Conservation (phyloP, 192 early-diverging fungal genomes). For the Thamnidium elegans region DNA sequence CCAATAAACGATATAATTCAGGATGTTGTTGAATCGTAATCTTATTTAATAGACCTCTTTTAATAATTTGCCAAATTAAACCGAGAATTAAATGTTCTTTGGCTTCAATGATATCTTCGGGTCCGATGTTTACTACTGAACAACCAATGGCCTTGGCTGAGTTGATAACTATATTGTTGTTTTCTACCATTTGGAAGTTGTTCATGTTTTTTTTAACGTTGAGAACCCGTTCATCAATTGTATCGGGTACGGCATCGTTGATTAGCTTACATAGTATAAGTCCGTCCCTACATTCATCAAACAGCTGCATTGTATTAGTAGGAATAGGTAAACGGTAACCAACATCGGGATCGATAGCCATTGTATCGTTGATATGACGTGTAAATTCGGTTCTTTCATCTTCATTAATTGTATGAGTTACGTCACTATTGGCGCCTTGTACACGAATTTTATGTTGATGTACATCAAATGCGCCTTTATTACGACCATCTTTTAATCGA, state of each 20-base stretch:
- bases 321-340: conserved; percentile 90
- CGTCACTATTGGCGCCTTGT: conserved; percentile 79
- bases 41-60: conserved; percentile 92
- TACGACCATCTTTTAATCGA: conserved; percentile 48
- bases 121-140: conserved; percentile 97
- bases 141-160: conserved; percentile 99
- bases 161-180: conserved; percentile 99
- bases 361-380: conserved; percentile 86
- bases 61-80: conserved; percentile 99
- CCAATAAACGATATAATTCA: conserved; percentile 92
- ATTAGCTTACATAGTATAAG: conserved; percentile 96
- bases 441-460: conserved; percentile 84
- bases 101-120: conserved; percentile 94
- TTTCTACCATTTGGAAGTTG: conserved; percentile 97
- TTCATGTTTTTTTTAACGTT: conserved; percentile 87
- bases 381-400: conserved; percentile 98
- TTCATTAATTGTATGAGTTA: conserved; percentile 97
- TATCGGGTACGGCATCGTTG: conserved; percentile 94
- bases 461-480: conserved; percentile 47
- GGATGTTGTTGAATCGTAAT: conserved; percentile 98
- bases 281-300: conserved; percentile 93
- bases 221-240: conserved; percentile 98
- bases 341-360: conserved; percentile 80
- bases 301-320: conserved; percentile 91
- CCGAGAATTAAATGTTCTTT: conserved; percentile 96